Percentiles rank a stretch among this genome's conserved stretches.
These are phyloP conservation scores for Magnolia kwangsiensis DNA, from an alignment of 164 flowering plant genomes.

Conservation along the genomic window DNA sequence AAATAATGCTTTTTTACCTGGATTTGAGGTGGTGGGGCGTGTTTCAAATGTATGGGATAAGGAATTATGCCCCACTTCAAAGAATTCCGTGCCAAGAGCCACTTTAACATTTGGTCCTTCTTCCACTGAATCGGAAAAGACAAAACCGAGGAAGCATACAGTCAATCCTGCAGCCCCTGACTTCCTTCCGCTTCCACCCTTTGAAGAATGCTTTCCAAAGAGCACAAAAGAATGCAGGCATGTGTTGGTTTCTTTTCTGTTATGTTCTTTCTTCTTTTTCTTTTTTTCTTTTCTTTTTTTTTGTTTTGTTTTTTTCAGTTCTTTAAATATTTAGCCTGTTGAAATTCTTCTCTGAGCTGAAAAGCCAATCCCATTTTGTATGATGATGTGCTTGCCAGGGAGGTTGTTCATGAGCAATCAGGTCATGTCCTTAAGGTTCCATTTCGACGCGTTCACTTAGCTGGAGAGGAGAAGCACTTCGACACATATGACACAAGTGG, in stretches of 20 bases:
- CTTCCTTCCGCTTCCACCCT: slow-evolving; percentile 82
- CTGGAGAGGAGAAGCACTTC: slow-evolving; percentile 77
- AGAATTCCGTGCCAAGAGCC: slow-evolving; percentile 45
- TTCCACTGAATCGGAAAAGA: slow-evolving; percentile 39
- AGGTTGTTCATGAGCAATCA: slow-evolving; percentile 80
- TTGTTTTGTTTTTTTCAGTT: background rate
- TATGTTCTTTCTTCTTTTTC: too few species aligned
- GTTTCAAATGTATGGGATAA: slow-evolving; percentile 33
- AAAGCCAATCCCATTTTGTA: background rate
- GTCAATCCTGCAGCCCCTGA: slow-evolving; percentile 87
- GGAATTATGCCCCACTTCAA: slow-evolving; percentile 22
- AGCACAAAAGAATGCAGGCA: slow-evolving; percentile 85
- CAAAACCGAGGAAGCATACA: slow-evolving; percentile 64
- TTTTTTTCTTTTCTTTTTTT: background rate
- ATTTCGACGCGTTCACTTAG: slow-evolving; percentile 77
- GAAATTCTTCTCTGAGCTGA: background rate
- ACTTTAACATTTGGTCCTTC: slow-evolving; percentile 79
- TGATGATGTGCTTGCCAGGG: slow-evolving; percentile 47
- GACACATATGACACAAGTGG: slow-evolving; percentile 98
- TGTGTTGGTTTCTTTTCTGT: background rate
- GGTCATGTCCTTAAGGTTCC: slow-evolving; percentile 89
- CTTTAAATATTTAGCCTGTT: background rate
- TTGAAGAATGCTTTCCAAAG: slow-evolving; percentile 87
- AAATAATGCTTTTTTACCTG: slow-evolving; percentile 53
- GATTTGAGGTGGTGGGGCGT: slow-evolving; percentile 42